Base-by-base conservation (phyloP, 495 filamentous ascomycete species). In the Xylaria bambusicola region DNA sequence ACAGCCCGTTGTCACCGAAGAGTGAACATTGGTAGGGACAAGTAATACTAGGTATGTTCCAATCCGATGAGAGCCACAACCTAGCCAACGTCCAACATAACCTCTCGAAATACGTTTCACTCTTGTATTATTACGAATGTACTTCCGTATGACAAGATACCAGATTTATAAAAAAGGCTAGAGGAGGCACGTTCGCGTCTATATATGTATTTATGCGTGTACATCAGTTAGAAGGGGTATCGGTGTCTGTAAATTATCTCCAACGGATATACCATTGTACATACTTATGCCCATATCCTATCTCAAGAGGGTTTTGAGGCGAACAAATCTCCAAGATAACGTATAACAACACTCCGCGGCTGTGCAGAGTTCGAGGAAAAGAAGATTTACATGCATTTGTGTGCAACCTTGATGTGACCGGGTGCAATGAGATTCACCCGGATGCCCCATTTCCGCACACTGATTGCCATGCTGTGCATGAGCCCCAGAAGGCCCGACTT, bases 401-500 rank as follows among this genome's bases (percentile, higher is more conserved):
- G 62, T 6, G 60, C 60, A 0, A 68, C 71, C 44, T 72, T 66
- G 47, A 73, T 72, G 21, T 66, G 53, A 33, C 71, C 72, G 8
- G 73, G 70, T 3, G 65, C 60, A 18, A 75, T 66, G 18, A 62
- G 45, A 42, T 74, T 74, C 12, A 71, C 67, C 5, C 70, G 50
- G 23, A 74, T 70, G 8, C 66, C 66, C 56, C 66, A 52, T 9
- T 53, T 21, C 40, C 58, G 56, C 15, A 68, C 49, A 38, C 61
- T 67, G 23, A 69, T 61, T 6, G 79, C 77, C 80, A 82, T 81
- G 54, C 72, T 72, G 10, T 78, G 74, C 42, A 75, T 80, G 26
- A 83, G 50, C 0, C 79, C 79, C 15, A 80, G 45, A 20, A 80
- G 56, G 0, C 71, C 79, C 2, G 78, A 72, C 52, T 83, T 83